phyloP scores from a whole-genome alignment of 164 flowering plant genomes.

The Sextonia rubra region DNA sequence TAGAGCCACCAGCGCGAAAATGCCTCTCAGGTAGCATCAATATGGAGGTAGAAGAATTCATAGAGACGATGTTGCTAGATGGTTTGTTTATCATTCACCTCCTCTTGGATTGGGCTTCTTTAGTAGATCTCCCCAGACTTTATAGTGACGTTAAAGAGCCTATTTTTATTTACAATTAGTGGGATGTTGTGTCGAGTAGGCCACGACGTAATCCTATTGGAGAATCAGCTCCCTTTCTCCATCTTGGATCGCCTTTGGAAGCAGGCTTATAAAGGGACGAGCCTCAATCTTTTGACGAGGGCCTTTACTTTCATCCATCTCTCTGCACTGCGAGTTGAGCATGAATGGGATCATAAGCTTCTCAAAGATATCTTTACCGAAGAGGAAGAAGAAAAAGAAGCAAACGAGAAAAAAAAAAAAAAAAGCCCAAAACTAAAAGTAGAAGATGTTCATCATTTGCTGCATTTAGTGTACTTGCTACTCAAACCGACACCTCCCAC shows the following conservation, averaged over 20 bases:
- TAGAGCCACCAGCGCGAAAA: slow-evolving; percentile 23
- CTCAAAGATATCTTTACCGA: too few relatives aligned
- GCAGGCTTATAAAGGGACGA: background rate
- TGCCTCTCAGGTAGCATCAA: slow-evolving; percentile 60
- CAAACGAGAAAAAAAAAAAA: too few relatives aligned
- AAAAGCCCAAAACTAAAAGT: too few relatives aligned
- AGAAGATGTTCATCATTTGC: too few relatives aligned
- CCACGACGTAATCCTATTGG: background rate
- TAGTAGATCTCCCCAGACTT: background rate
- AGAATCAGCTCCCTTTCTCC: slow-evolving; percentile 15
- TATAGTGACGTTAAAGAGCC: background rate
- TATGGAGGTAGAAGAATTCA: too few relatives aligned
- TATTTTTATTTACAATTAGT: background rate
- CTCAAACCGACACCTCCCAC: background rate
- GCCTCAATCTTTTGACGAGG: background rate
- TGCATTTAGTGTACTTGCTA: background rate
- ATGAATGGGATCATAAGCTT: too few relatives aligned
- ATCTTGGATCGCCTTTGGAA: background rate
- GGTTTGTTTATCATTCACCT: too few relatives aligned
- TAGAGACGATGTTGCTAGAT: too few relatives aligned
- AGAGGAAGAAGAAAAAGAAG: too few relatives aligned
- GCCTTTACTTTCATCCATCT: too few relatives aligned
- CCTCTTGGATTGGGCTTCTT: background rate
- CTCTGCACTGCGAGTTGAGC: too few relatives aligned
- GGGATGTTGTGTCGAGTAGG: background rate